These are phyloP conservation scores for Neofusicoccum kwambonambiense DNA, from an alignment of 2,329 filamentous ascomycete species.

Conservation along the genomic window DNA sequence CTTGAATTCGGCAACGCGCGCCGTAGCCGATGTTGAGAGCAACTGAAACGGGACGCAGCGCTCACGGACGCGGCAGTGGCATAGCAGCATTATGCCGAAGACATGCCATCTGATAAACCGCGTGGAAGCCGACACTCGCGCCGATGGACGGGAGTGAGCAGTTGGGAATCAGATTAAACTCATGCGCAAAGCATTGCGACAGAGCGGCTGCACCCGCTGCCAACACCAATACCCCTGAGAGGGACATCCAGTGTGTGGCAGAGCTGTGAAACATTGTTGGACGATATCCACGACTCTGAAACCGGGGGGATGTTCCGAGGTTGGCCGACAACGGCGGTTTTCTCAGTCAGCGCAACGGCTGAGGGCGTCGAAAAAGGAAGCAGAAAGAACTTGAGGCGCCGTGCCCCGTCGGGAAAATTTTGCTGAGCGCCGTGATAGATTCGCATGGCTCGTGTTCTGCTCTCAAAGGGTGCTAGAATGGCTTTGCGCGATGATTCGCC, in stretches of 20 bases:
- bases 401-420: not conserved
- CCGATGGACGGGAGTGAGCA: no score
- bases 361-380: not conserved
- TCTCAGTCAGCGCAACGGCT: not conserved
- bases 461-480: not conserved
- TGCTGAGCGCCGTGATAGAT: not conserved
- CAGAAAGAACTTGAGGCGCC: not conserved
- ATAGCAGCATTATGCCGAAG: not conserved
- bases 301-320: not conserved
- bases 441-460: not conserved
- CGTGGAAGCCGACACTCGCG: not conserved
- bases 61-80: slow-evolving; percentile 3
- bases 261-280: not conserved
- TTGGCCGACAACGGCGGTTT: not conserved
- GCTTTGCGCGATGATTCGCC: not conserved
- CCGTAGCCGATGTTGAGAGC: not conserved
- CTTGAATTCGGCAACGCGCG: not conserved
- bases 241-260: not conserved
- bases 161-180: not conserved
- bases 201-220: not conserved
- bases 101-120: not conserved
- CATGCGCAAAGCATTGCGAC: not conserved
- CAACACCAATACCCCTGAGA: not conserved
- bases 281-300: not conserved
- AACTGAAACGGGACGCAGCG: not conserved